Base-by-base conservation (phyloP, 2,329 filamentous ascomycete genomes). In the Trichoderma endophyticum region DNA sequence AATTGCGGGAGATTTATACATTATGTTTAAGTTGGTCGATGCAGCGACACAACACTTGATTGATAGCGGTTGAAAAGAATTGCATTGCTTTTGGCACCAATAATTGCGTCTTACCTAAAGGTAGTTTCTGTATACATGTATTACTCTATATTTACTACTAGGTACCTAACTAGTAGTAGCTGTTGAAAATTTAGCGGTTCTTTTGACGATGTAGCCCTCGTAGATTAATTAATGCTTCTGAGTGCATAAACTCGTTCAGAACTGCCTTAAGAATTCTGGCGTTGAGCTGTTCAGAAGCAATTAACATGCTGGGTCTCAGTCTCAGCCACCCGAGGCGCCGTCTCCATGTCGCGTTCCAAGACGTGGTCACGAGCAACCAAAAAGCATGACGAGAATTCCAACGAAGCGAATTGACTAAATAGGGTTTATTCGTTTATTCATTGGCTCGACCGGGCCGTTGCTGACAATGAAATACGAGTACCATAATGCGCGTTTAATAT, bases 331-430 rank as follows among this genome's bases (percentile, higher is more conserved):
- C 2, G 12, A 43, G 26, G 60, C n/a, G 51, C 36, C 66, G 59
- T 62, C 12, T 12, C 21, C 6, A 51, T 30, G 36, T 54, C 24
- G 34, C 66, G 57, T 70, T 62, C 57, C 66, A 62, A 36, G 66
- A 30, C 14, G 39, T 67, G 57, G 56, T 70, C 66, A 70, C 56
- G 57, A 51, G 66, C 28, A 36, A n/a, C n/a, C 43, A 12, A 36
- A 15, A 34, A 36, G 66, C 36, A 62, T 54, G 66, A 70, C 8
- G 24, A 62, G 26, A 61, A 51, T 69, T 68, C 65, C 65, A 68
- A 14, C 32, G 9, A 57, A 68, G 3, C 11, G 14, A 39, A 28
- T 6, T 59, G 4, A 59, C 43, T 39, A 26, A 28, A 32, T 24
- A 2, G 7, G 4, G 1, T 9, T n/a, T 30, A 28, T 28, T 28